phyloP scores from a whole-genome alignment of 108 stramenopile species.

The Parietichytrium sp. region DNA sequence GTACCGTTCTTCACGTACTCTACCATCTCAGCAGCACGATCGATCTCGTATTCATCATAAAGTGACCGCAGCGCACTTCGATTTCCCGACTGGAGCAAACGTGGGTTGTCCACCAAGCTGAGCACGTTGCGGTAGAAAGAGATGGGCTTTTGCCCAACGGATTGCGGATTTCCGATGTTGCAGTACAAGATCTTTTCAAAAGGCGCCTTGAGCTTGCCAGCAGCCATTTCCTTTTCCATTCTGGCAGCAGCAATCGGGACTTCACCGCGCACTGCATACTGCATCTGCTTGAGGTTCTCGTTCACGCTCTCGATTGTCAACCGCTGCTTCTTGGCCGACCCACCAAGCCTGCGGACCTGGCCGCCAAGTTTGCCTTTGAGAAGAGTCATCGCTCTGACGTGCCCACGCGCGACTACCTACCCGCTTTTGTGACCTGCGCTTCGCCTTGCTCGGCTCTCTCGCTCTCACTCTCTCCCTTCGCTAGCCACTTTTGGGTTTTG shows the following conservation, averaged over 20 bases:
- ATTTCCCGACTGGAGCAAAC: slow-evolving; percentile 32
- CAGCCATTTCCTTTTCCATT: background rate
- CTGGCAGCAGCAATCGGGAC: slow-evolving; percentile 1
- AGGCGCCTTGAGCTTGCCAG: background rate
- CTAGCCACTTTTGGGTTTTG: too few relatives aligned
- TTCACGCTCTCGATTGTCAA: slow-evolving; percentile 16
- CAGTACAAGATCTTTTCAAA: slow-evolving; percentile 79
- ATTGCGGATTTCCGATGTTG: slow-evolving; percentile 92
- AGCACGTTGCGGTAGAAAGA: slow-evolving; percentile 78
- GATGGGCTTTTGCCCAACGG: slow-evolving; percentile 77
- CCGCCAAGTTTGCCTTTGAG: too few relatives aligned
- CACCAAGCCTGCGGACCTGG: too few relatives aligned
- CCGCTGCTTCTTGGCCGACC: background rate
- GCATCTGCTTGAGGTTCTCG: slow-evolving; percentile 31
- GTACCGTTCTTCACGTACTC: slow-evolving; percentile 61
- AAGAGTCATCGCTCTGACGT: too few relatives aligned
- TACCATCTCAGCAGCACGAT: slow-evolving; percentile 45
- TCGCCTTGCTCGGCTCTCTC: too few relatives aligned
- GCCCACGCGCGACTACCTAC: too few relatives aligned
- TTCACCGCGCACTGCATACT: slow-evolving; percentile 36
- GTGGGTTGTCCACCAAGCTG: slow-evolving; percentile 78
- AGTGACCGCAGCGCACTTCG: background rate
- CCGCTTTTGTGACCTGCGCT: too few relatives aligned
- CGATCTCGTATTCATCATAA: slow-evolving; percentile 64
- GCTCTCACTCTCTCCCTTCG: too few relatives aligned